phyloP scores from a whole-genome alignment of 331 rosid species.

The Malus hybrid region DNA sequence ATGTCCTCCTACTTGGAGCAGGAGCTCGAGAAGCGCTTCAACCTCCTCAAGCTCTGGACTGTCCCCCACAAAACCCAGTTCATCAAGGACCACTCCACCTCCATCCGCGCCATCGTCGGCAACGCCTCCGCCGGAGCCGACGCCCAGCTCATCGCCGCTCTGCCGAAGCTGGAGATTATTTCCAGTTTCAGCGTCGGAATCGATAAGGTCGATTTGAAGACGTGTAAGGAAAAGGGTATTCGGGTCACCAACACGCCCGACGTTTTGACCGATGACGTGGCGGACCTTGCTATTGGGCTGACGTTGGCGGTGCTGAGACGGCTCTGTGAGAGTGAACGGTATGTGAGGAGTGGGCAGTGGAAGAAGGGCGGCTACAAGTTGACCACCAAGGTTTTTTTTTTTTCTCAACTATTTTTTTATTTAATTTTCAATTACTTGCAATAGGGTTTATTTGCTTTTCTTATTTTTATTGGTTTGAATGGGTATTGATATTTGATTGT shows the following conservation, averaged over 20 bases:
- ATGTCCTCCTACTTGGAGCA: slow-evolving; percentile 45
- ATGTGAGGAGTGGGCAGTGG: slow-evolving; percentile 61
- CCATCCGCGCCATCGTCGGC: slow-evolving; percentile 64
- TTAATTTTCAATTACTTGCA: not conserved
- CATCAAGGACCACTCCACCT: slow-evolving; percentile 24
- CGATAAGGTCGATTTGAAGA: slow-evolving; percentile 53
- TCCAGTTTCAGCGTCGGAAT: slow-evolving; percentile 69
- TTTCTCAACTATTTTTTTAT: no score
- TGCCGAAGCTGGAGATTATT: slow-evolving; percentile 69
- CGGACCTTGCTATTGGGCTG: slow-evolving; percentile 66
- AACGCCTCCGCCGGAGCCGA: slow-evolving; percentile 44
- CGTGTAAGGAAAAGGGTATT: slow-evolving; percentile 67
- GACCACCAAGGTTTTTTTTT: slow-evolving; percentile 54
- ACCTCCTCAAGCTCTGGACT: slow-evolving; percentile 40
- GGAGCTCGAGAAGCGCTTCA: slow-evolving; percentile 68
- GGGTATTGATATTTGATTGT: not conserved
- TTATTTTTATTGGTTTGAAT: not conserved
- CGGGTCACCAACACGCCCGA: slow-evolving; percentile 76
- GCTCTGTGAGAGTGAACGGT: slow-evolving; percentile 57
- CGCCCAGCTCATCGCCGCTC: slow-evolving; percentile 36
- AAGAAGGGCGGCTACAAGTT: slow-evolving; percentile 51
- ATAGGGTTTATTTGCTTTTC: not conserved
- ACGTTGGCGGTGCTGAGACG: slow-evolving; percentile 50
- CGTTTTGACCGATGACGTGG: slow-evolving; percentile 80
- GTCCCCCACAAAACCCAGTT: slow-evolving; percentile 30